A percentile compares a stretch with the other conserved stretches of the same genome.
These are phyloP conservation scores for Tarenaya hassleriana DNA, from an alignment of 345 rosid species.

Conservation along the genomic window DNA sequence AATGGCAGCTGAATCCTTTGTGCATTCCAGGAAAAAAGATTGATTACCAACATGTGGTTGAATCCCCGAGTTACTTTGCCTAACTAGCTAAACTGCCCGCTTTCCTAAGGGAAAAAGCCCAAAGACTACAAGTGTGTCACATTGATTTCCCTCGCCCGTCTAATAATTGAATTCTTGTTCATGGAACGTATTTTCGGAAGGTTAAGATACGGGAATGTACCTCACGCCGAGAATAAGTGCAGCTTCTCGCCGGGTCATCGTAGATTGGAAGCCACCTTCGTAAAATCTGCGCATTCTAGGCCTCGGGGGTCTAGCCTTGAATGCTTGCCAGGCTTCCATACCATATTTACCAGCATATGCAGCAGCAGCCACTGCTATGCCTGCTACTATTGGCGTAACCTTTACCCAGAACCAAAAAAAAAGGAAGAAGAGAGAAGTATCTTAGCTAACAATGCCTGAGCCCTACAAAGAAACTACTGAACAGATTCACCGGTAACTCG, in stretches of 20 bases:
- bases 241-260: constrained; percentile 66
- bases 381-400: constrained; percentile 46
- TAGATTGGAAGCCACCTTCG: constrained; percentile 65
- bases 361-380: constrained; percentile 54
- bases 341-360: constrained; percentile 57
- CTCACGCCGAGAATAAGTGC: constrained; percentile 68
- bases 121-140: not conserved
- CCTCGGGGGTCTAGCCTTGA: constrained; percentile 44
- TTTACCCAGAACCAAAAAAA: constrained; percentile 12
- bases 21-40: no score
- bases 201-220: constrained; percentile 38
- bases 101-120: not conserved
- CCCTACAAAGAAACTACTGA: not conserved
- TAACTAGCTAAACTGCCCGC: not conserved
- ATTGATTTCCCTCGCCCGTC: not conserved
- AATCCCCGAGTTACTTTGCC: not conserved
- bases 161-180: not conserved
- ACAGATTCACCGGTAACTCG: not conserved
- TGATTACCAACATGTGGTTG: no score
- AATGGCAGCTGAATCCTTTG: no score
- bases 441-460: constrained; percentile 1
- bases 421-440: not conserved
- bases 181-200: no score
- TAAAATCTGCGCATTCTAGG: constrained; percentile 47
- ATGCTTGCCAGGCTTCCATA: constrained; percentile 54